phyloP scores from a whole-genome alignment of 2,329 filamentous ascomycete genomes.

The Scopulariopsis brevicaulis region DNA sequence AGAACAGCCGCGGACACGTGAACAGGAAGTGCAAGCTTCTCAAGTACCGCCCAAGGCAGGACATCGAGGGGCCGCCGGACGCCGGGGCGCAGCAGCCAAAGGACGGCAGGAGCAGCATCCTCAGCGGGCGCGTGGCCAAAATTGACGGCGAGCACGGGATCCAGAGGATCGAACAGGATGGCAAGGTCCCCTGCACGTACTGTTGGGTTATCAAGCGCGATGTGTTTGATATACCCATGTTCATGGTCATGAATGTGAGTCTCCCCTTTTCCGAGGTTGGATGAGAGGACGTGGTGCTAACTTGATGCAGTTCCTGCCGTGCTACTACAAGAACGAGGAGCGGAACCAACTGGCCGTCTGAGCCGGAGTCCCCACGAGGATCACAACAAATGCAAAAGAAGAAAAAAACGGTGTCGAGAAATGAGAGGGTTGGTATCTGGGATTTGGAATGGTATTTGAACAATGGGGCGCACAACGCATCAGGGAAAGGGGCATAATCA shows the following conservation, averaged over 20 bases:
- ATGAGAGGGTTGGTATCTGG: not conserved
- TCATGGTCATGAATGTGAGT: slow-evolving; percentile 97
- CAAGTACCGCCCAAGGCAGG: slow-evolving; percentile 73
- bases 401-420: not conserved
- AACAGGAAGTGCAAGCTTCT: slow-evolving; percentile 76
- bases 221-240: slow-evolving; percentile 96
- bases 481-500: not conserved
- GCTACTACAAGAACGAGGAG: slow-evolving; percentile 47
- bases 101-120: slow-evolving; percentile 33
- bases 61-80: slow-evolving; percentile 18
- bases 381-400: not conserved
- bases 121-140: slow-evolving; percentile 47
- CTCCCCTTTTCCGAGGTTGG: not conserved
- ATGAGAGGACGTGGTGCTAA: slow-evolving; percentile 1
- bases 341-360: slow-evolving; percentile 44
- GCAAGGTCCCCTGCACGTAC: slow-evolving; percentile 88
- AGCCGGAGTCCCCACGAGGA: not conserved
- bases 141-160: slow-evolving; percentile 70
- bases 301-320: slow-evolving; percentile 40
- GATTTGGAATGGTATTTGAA: not conserved
- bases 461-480: not conserved
- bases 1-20: slow-evolving; percentile 76
- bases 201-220: slow-evolving; percentile 96
- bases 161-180: slow-evolving; percentile 71
- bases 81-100: slow-evolving; percentile 29